Evolutionary conservation across 73 alveolate species (phyloP), one percentile per base, ranked within the genome.

Genomic region (Effrenium voratum): DNA sequence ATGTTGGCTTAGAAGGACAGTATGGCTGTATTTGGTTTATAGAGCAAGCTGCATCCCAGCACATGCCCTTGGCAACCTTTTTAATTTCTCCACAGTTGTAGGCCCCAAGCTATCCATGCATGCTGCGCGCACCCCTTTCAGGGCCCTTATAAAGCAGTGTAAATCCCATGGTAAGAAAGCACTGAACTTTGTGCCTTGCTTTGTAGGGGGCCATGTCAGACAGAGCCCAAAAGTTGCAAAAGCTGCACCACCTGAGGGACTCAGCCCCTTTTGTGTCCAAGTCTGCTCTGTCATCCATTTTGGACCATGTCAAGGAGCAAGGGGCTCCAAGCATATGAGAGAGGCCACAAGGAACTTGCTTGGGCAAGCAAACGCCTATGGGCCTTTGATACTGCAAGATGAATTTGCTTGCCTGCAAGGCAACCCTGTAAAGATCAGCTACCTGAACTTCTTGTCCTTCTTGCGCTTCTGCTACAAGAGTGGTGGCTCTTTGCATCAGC

Each of bases 141-240:
- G n/a, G n/a, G n/a, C n/a, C n/a, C n/a, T n/a, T n/a, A n/a, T n/a
- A n/a, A n/a, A n/a, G n/a, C n/a, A n/a, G n/a, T n/a, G n/a, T n/a
- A n/a, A n/a, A n/a, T n/a, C n/a, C n/a, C n/a, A n/a, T n/a, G n/a
- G n/a, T n/a, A n/a, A n/a, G n/a, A n/a, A n/a, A n/a, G n/a, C n/a
- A n/a, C n/a, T n/a, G n/a, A n/a, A n/a, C n/a, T n/a, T n/a, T n/a
- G n/a, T n/a, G n/a, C n/a, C n/a, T n/a, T n/a, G n/a, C n/a, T n/a
- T n/a, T n/a, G n/a, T n/a, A n/a, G n/a, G n/a, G n/a, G n/a, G 77
- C 77, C 77, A 77, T 77, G 87, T 10, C 36, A 15, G 60, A 77
- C 15, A 40, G 60, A 19, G 60, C 59, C 5, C 40, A 38, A 26
- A 77, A 77, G 63, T 38, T 16, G 15, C 41, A 63, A 16, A 77